Evolutionary conservation across 2,329 filamentous ascomycete genomes (phyloP).

Genomic region (Diaporthe citri): DNA sequence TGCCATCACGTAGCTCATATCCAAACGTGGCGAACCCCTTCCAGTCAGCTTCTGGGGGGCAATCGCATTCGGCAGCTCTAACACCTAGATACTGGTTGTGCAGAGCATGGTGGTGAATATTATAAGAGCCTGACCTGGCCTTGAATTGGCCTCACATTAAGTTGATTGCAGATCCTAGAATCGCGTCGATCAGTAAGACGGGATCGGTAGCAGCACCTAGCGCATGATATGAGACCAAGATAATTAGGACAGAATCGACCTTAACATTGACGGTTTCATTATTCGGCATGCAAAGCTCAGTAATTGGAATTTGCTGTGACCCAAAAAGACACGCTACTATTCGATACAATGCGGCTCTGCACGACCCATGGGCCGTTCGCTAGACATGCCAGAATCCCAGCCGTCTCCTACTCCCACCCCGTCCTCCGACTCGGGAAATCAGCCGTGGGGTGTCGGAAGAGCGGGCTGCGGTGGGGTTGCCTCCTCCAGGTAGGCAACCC

Average conservation of each 20-base stretch:
- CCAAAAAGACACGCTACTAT: slow-evolving; percentile 31
- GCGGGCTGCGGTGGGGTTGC: background rate
- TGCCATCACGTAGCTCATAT: background rate
- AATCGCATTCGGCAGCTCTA: background rate
- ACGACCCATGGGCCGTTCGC: slow-evolving; percentile 25
- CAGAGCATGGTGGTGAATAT: background rate
- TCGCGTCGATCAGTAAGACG: background rate
- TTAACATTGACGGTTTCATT: background rate
- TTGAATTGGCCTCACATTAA: background rate
- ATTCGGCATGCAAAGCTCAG: slow-evolving; percentile 31
- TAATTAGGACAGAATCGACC: background rate
- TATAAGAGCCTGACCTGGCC: background rate
- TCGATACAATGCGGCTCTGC: slow-evolving; percentile 28
- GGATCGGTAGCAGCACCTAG: background rate
- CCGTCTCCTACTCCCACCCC: background rate
- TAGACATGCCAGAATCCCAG: slow-evolving; percentile 10
- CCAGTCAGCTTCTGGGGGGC: background rate
- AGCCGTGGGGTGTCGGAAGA: background rate
- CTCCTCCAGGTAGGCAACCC: background rate
- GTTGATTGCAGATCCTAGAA: background rate
- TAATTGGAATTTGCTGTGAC: slow-evolving; percentile 24
- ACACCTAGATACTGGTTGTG: background rate
- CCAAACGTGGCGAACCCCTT: background rate
- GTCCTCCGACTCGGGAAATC: background rate
- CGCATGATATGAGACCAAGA: background rate